Evolutionary conservation across 2,329 filamentous ascomycete species (phyloP).

Genomic region (Lachnellula cervina): DNA sequence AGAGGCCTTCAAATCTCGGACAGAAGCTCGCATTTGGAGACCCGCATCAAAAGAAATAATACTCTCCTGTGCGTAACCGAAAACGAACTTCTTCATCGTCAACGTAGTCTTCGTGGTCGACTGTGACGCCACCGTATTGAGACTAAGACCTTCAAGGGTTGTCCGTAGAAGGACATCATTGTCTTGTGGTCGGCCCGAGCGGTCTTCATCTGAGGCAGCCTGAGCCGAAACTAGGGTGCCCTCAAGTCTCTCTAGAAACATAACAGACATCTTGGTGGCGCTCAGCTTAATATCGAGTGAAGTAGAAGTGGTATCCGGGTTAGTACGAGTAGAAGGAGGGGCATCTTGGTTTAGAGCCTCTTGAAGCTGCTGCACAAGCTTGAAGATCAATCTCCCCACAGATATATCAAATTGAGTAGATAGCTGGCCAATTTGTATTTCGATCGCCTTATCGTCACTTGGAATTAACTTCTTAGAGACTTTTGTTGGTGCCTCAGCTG

Average conservation of each 20-base stretch:
- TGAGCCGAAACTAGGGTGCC: slow-evolving; percentile 17
- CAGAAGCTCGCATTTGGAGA: slow-evolving; percentile 53
- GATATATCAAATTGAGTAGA: slow-evolving; percentile 31
- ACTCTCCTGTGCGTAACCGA: slow-evolving; percentile 58
- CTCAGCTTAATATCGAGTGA: slow-evolving; percentile 19
- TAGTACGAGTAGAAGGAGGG: background rate
- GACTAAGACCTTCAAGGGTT: slow-evolving; percentile 24
- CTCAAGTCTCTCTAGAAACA: slow-evolving; percentile 31
- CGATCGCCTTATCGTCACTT: slow-evolving; percentile 19
- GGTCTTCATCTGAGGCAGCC: slow-evolving; percentile 1
- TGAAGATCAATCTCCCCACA: slow-evolving; percentile 30
- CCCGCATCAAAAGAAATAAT: slow-evolving; percentile 59
- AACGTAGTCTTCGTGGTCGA: slow-evolving; percentile 23
- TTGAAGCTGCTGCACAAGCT: slow-evolving; percentile 25
- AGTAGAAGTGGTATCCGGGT: slow-evolving; percentile 2
- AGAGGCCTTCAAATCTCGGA: slow-evolving; percentile 53
- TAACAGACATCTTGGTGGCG: slow-evolving; percentile 26
- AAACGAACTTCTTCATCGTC: slow-evolving; percentile 50
- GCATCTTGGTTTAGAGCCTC: slow-evolving; percentile 18
- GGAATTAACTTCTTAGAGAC: slow-evolving; percentile 4
- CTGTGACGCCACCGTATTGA: slow-evolving; percentile 15
- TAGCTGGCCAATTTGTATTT: slow-evolving; percentile 27
- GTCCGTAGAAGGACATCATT: slow-evolving; percentile 29
- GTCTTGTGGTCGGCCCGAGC: slow-evolving; percentile 4
- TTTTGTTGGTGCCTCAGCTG: background rate